phyloP scores from a whole-genome alignment of 805 yeast species.

The Hyphopichia homilentoma region DNA sequence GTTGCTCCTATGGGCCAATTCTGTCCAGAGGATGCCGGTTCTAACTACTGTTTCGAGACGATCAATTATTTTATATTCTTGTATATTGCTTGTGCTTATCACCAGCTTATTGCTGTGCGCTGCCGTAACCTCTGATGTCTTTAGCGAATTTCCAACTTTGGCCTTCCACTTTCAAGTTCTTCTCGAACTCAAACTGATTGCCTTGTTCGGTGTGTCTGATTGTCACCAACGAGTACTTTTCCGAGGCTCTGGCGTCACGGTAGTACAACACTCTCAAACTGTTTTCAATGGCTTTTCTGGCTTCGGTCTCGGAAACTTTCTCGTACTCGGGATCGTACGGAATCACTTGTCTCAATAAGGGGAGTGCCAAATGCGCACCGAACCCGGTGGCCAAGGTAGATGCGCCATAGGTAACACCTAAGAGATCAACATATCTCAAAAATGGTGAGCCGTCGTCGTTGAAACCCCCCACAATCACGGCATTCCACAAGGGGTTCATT shows the following conservation, averaged over 20 bases:
- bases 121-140: conserved; percentile 87
- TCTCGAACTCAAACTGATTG: conserved; percentile 56
- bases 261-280: conserved; percentile 93
- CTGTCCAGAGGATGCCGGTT: too few species aligned
- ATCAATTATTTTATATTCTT: too few species aligned
- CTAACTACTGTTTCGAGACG: too few species aligned
- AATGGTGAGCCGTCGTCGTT: conserved; percentile 64
- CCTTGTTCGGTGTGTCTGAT: conserved; percentile 44
- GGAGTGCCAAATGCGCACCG: conserved; percentile 92
- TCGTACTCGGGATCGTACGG: conserved; percentile 74
- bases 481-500: conserved; percentile 96
- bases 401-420: conserved; percentile 87
- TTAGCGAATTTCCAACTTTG: conserved; percentile 91
- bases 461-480: conserved; percentile 86
- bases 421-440: conserved; percentile 80
- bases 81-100: neutral
- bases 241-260: conserved; percentile 93
- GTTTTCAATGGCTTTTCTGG: conserved; percentile 71
- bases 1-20: too few species aligned
- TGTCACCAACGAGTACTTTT: conserved; percentile 77
- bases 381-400: conserved; percentile 94
- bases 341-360: conserved; percentile 79
- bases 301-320: conserved; percentile 68
- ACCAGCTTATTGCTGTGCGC: conserved; percentile 41
- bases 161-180: conserved; percentile 61